Base-by-base conservation (phyloP, 306 rosid species). In the Prosopis cineraria region DNA sequence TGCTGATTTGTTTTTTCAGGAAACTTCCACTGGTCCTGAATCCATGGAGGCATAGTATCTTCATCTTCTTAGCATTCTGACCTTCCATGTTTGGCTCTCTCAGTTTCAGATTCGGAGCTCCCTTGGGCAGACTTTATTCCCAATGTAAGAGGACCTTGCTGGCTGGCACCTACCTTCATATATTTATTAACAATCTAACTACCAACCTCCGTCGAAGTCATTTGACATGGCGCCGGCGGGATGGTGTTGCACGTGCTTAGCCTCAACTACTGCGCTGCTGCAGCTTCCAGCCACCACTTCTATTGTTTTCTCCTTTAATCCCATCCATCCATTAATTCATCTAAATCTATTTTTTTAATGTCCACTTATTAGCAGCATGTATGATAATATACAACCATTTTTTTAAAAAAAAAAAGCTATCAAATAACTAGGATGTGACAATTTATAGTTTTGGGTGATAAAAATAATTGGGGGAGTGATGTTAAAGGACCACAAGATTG, bases 11-110 rank as follows among this genome's bases (percentile, higher is more conserved):
- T 68, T 90, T 91, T 40, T 84, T 82, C 16, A 94, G 62, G 75
- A 93, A 91, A 68, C 86, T 82, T 8, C 97, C 98, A 73, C 94
- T 91, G 70, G 97, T 93, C 82, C 98, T 87, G 78, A 93, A 91
- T 48, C 97, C 98, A 85, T 91, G 98, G 50, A 93, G 96, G 85
- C 98, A 93, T 0, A 93, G 88, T 40, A 91, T 82, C 87, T 87
- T 93, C 84, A 88, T 78, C 89, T 85, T 88, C 81, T 82, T 85
- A 56, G 45, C 84, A 68, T 75, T 73, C 14, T 71, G 68, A 62
- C 76, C 82, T 79, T 62, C 89, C 93, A 89, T 89, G n/a, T 69
- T 55, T 56, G 27, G 22, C 29, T 56, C 9, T 77, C 48, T 55
- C 20, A 7, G 4, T 1, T 27, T 40, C 3, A 6, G 36, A 22